Evolutionary conservation across 1,284 basidiomycete species (phyloP).

Genomic region (Pseudozyma pruni): DNA sequence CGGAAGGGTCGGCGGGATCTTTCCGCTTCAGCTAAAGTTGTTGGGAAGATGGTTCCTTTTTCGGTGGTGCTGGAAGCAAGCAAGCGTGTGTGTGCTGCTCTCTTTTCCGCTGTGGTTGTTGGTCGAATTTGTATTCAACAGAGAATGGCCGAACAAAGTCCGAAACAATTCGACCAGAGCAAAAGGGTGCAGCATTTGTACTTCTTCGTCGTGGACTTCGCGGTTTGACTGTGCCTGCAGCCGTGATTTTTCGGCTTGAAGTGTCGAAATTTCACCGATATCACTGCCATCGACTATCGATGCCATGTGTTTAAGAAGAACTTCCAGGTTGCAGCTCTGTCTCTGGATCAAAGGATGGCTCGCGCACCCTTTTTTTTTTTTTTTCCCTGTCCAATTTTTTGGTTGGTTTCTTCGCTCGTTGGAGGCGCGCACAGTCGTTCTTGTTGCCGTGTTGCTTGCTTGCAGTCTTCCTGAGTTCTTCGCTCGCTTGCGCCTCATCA

Average conservation of each 20-base stretch:
- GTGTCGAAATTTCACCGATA: constrained; percentile 9
- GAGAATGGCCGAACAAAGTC: constrained; percentile 26
- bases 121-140: constrained; percentile 1
- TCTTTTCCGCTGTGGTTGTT: not conserved
- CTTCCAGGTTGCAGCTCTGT: constrained; percentile 16
- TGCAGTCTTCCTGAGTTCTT: not conserved
- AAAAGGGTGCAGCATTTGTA: not conserved
- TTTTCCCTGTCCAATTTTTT: not conserved
- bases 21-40: not conserved
- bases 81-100: constrained; percentile 4
- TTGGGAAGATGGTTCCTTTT: too few relatives aligned
- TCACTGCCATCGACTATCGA: not conserved
- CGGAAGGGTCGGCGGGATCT: not conserved
- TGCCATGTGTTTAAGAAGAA: constrained; percentile 3
- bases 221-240: too few relatives aligned
- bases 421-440: not conserved
- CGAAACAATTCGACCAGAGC: constrained; percentile 4
- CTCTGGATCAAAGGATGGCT: constrained; percentile 6
- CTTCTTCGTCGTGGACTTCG: not conserved
- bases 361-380: constrained; percentile 4
- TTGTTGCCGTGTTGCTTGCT: not conserved
- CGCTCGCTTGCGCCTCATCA: not conserved
- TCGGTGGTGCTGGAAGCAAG: not conserved
- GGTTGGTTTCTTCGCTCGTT: not conserved
- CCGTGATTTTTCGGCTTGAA: too few relatives aligned